Percentiles rank a stretch among this genome's conserved stretches.
phyloP scores from a whole-genome alignment of 2,329 filamentous ascomycete genomes.

The Scedosporium boydii region DNA sequence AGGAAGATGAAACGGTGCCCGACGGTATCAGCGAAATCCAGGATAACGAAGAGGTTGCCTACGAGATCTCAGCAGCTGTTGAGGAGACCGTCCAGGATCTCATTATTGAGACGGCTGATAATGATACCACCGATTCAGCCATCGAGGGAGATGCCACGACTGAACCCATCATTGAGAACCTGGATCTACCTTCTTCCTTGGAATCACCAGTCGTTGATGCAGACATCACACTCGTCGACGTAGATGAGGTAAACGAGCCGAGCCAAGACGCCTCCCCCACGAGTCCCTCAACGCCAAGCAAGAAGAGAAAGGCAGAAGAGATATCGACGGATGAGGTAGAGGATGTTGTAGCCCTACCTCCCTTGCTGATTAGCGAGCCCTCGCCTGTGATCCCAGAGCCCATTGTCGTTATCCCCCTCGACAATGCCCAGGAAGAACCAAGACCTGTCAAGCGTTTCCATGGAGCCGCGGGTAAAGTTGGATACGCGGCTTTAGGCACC shows the following conservation, averaged over 20 bases:
- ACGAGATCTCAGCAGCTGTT: too few relatives aligned
- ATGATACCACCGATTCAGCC: too few relatives aligned
- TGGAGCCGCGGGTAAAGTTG: conserved; percentile 20
- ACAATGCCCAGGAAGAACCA: not conserved
- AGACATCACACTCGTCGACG: not conserved
- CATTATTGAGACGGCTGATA: too few relatives aligned
- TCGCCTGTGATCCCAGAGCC: not conserved
- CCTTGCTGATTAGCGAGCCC: not conserved
- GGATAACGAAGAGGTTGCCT: too few relatives aligned
- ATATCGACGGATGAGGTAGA: conserved; percentile 7
- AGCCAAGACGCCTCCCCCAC: not conserved
- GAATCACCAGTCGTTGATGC: not conserved
- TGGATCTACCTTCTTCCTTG: too few relatives aligned
- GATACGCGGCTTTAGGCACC: conserved; percentile 26
- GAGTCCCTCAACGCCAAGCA: not conserved
- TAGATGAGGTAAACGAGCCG: not conserved
- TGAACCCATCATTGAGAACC: too few relatives aligned
- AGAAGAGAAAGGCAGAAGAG: conserved; percentile 9
- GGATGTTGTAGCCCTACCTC: not conserved
- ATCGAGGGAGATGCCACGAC: too few relatives aligned
- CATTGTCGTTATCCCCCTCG: not conserved
- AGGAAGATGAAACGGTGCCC: too few relatives aligned
- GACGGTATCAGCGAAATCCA: too few relatives aligned
- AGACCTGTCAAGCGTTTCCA: conserved; percentile 18
- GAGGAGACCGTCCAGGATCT: too few relatives aligned